Base-by-base conservation (phyloP, 2,329 filamentous ascomycete species). In the Periconia sp. region DNA sequence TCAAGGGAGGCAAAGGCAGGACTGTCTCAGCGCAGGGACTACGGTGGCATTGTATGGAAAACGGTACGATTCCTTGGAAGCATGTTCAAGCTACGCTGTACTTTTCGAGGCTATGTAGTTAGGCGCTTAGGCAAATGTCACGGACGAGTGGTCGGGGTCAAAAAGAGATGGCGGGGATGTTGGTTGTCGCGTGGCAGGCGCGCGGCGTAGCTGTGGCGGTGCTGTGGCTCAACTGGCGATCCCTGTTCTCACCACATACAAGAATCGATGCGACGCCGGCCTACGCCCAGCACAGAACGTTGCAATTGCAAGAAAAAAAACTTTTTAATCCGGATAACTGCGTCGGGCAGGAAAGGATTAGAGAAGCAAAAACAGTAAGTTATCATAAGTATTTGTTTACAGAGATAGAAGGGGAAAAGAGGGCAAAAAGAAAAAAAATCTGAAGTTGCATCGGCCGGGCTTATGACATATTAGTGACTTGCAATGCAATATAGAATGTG, bases 101-200 rank as follows among this genome's bases (percentile, higher is more conserved):
- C 33, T 40, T 44, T 37, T 11, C 30, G 43, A 48, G 48, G 48
- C 49, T 55, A 52, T 50, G 48, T 45, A 40, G n/a, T 12, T 17
- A 29, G n/a, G 36, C 46, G 33, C 43, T 36, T 40, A 45, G 34
- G 36, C 35, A 47, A 30, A 35, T 36, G 32, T 52, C 31, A 35
- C 16, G 28, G 30, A 34, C 13, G 9, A 23, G 23, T 31, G 25
- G 23, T 43, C 17, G 17, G 11, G 38, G 17, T 11, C 18, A 32
- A 40, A 47, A 52, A 44, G 33, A 44, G 49, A 52, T 48, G 51
- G 48, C 51, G 39, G 51, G 46, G 29, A 28, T 32, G 18, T 12
- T 2, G 22, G 10, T 36, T 26, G 31, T 41, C 36, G 50, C 22
- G 40, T 45, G 33, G 43, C 36, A 40, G 39, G 42, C 21, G 26